Evolutionary conservation across 257 asterid species (phyloP), one percentile per base, ranked within the genome.

Genomic region (Coffea eugenioides): DNA sequence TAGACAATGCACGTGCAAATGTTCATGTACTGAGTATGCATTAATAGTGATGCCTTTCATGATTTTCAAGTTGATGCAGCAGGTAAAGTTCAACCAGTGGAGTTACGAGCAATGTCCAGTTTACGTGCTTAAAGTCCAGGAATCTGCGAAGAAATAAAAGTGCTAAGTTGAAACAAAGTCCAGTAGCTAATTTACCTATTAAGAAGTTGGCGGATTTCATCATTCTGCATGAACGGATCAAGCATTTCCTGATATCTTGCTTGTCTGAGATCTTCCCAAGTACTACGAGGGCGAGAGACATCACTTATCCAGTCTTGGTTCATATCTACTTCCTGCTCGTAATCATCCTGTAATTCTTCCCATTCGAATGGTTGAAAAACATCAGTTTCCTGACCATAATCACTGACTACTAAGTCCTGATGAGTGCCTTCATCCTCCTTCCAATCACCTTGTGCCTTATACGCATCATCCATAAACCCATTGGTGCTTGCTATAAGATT

Each of bases 221-320:
- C 85, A 27, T 95, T 95, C 59, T 89, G 89, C 56, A 51, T 21
- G 91, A 84, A 95, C 65, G 94, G 97, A 85, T 93, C 94, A 39
- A 90, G 97, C 98, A 95, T 95, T 87, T 95, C 98, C 79, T 88
- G 93, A 79, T 95, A 93, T 81, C 98, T 93, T 80, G 80, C 97
- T 87, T 90, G 92, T 78, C 98, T 93, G 69, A 95, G 94, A 84
- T 61, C 90, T 84, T 95, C 97, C 98, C 98, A 95, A 70, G 91
- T 89, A 59, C 97, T 87, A 15, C 96, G 94, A 20, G 98, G 98
- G 66, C 98, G 97, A 43, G 98, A 90, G 31, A 95, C 89, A 84
- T 93, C 92, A 57, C 68, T 84, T 79, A 91, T 87, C 98, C 98
- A 95, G 75, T 92, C 95, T 31, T 75, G 87, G 75, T 80, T 79